These are phyloP conservation scores for Viola odorata DNA, from an alignment of 345 rosid species.

Conservation along the genomic window DNA sequence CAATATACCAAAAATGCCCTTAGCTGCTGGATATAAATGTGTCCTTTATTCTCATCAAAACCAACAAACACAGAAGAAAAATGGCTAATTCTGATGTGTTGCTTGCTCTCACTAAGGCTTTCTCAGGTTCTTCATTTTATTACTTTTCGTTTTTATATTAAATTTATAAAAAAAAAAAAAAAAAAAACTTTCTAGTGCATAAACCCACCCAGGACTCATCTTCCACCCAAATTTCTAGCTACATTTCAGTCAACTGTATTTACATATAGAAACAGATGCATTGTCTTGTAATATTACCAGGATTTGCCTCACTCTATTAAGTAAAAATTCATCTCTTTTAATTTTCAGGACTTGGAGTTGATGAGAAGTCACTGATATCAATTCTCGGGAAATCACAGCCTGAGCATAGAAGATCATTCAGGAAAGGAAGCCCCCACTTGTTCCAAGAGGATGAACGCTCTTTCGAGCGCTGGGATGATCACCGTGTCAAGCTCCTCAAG, in stretches of 20 bases:
- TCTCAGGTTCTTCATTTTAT: slow-evolving; percentile 48
- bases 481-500: slow-evolving; percentile 46
- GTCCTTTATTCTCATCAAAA: not conserved
- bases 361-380: slow-evolving; percentile 57
- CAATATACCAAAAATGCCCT: slow-evolving; percentile 45
- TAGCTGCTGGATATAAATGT: slow-evolving; percentile 21
- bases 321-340: too few relatives aligned
- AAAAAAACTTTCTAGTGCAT: too few relatives aligned
- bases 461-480: slow-evolving; percentile 69
- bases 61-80: not conserved
- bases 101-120: slow-evolving; percentile 50
- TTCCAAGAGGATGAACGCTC: slow-evolving; percentile 67
- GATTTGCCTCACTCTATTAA: too few relatives aligned
- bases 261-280: too few relatives aligned
- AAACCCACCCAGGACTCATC: too few relatives aligned
- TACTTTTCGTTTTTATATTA: not conserved
- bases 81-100: slow-evolving; percentile 57
- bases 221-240: too few relatives aligned
- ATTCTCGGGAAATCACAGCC: slow-evolving; percentile 50
- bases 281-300: too few relatives aligned
- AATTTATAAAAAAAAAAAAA: too few relatives aligned
- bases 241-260: too few relatives aligned
- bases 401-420: slow-evolving; percentile 44
- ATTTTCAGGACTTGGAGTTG: slow-evolving; percentile 79
- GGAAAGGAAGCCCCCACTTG: slow-evolving; percentile 47